A percentile compares a stretch with the other conserved stretches of the same genome.
Conservation (phyloP, 768 basidiomycete genomes). For the Dacryopinax spathularia region DNA sequence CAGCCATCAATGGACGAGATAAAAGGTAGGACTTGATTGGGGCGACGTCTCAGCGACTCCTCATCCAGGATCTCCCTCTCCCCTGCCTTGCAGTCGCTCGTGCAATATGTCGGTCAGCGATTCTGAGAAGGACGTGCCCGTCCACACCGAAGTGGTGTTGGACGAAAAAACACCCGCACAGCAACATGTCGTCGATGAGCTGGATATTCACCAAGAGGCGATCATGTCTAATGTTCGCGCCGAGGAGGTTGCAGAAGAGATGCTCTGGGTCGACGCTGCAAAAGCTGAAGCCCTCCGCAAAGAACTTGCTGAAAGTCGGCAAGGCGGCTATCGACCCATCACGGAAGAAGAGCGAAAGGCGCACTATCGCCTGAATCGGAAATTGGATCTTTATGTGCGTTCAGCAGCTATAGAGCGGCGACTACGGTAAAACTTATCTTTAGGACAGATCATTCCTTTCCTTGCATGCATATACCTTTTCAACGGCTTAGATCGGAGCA, state of each 20-base stretch:
- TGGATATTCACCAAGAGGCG: not conserved
- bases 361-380: not conserved
- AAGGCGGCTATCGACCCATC: not conserved
- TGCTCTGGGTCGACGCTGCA: not conserved
- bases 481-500: constrained; percentile 10
- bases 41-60: not conserved
- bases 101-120: not conserved
- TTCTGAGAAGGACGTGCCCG: not conserved
- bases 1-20: no score
- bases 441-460: constrained; percentile 7
- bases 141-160: not conserved
- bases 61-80: not conserved
- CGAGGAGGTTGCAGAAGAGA: not conserved
- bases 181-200: not conserved
- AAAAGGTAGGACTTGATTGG: not conserved
- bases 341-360: not conserved
- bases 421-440: no score
- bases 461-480: constrained; percentile 10
- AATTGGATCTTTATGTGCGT: not conserved
- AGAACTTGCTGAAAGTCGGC: not conserved
- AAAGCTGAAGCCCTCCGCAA: not conserved
- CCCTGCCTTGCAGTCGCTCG: not conserved
- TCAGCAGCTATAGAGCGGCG: not conserved
- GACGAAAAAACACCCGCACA: not conserved
- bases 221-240: not conserved